These are phyloP conservation scores for Harringtonia lauricola DNA, from an alignment of 2,329 filamentous ascomycete species.

Conservation along the genomic window DNA sequence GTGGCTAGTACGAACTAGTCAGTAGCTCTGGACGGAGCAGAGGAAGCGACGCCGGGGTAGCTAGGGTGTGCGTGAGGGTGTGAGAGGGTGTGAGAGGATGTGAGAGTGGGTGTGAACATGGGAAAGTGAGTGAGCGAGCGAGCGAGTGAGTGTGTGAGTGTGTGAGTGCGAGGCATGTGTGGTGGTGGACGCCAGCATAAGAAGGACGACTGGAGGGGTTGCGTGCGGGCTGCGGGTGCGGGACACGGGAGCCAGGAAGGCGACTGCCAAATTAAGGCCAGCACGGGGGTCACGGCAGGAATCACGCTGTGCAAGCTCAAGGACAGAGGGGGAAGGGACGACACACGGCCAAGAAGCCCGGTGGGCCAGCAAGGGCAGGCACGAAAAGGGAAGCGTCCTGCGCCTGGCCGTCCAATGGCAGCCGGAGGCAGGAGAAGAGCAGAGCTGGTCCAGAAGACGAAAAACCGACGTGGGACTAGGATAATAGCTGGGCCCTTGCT, in stretches of 20 bases:
- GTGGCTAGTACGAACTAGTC: slow-evolving; percentile 3
- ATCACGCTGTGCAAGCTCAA: background rate
- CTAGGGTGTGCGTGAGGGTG: background rate
- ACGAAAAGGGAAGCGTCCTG: no score
- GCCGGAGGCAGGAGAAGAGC: no score
- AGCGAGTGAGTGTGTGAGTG: background rate
- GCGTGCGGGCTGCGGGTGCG: slow-evolving; percentile 5
- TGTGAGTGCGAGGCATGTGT: background rate
- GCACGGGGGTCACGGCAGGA: background rate
- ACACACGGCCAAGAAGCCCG: background rate
- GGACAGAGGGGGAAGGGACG: background rate
- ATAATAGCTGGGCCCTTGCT: background rate
- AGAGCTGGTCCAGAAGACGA: no score
- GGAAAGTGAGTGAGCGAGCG: background rate
- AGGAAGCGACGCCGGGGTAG: slow-evolving; percentile 2
- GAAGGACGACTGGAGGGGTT: slow-evolving; percentile 3
- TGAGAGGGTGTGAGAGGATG: background rate
- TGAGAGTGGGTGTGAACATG: background rate
- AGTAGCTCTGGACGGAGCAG: background rate
- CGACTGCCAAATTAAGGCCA: background rate
- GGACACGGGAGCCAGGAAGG: slow-evolving; percentile 6
- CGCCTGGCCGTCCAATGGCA: no score
- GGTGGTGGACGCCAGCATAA: background rate
- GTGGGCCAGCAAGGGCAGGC: no score
- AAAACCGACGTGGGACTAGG: no score